phyloP scores from a whole-genome alignment of 768 basidiomycete species.

The Russula abietina region DNA sequence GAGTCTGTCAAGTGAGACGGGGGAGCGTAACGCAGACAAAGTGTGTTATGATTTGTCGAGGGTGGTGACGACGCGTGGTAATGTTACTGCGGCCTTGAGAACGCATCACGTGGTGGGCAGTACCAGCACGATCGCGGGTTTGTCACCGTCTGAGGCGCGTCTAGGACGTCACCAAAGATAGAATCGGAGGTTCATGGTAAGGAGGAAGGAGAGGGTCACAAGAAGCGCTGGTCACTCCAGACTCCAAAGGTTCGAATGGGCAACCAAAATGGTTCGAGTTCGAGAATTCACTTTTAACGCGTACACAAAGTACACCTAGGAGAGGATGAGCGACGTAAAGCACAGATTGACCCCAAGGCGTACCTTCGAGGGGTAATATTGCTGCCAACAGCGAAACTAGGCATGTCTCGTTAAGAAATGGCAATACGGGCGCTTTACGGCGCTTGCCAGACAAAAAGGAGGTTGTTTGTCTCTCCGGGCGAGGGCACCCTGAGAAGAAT shows the following conservation, averaged over 20 bases:
- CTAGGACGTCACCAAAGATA: too few relatives aligned
- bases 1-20: too few relatives aligned
- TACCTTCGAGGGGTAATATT: conserved; percentile 77
- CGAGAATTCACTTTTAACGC: conserved; percentile 57
- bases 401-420: neutral
- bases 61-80: too few relatives aligned
- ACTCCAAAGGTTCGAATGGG: conserved; percentile 5
- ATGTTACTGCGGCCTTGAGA: too few relatives aligned
- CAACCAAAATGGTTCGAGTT: neutral
- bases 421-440: neutral
- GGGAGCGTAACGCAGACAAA: too few relatives aligned
- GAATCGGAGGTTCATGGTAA: too few relatives aligned
- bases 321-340: conserved; percentile 17
- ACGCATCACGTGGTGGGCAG: too few relatives aligned
- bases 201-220: conserved; percentile 89
- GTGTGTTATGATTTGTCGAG: too few relatives aligned
- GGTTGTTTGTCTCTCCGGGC: conserved; percentile 71
- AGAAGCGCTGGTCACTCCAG: conserved; percentile 97
- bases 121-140: too few relatives aligned
- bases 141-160: too few relatives aligned
- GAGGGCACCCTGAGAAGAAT: conserved; percentile 61
- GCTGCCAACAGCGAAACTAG: conserved; percentile 77
- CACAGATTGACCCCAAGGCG: neutral
- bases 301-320: conserved; percentile 81
- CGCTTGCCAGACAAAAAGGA: conserved; percentile 63